Conservation (phyloP, 768 basidiomycete species). For the Plicaturopsis crispa region DNA sequence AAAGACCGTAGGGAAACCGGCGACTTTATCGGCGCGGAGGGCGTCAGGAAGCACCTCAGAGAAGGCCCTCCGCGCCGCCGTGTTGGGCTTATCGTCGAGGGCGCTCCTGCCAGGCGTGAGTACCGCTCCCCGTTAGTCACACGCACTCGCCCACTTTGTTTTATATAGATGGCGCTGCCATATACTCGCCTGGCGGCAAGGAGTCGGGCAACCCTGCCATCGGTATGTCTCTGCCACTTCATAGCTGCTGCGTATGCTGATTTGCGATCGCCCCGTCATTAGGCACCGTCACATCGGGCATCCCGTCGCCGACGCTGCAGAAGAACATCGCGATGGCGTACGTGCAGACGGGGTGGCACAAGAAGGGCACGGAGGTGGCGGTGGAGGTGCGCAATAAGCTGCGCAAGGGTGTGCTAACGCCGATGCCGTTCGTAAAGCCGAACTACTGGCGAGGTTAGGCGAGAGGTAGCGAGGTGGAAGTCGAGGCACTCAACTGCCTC, state of each 20-base stretch:
- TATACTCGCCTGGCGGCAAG: conserved; percentile 46
- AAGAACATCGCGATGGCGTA: conserved; percentile 98
- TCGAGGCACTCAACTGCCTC: no score
- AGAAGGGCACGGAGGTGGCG: conserved; percentile 79
- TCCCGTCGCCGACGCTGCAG: conserved; percentile 84
- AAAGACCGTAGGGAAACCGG: conserved; percentile 72
- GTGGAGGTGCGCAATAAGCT: conserved; percentile 82
- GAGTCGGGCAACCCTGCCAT: no score
- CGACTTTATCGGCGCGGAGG: conserved; percentile 73
- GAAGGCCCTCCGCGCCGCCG: conserved; percentile 71
- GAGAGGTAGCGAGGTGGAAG: no score
- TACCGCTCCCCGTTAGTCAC: conserved; percentile 9
- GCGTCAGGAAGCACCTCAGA: conserved; percentile 68
- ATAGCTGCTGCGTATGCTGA: no score
- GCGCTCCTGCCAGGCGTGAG: conserved; percentile 80
- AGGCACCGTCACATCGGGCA: conserved; percentile 87
- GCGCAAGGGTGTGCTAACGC: conserved; percentile 63
- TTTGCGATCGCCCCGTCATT: conserved; percentile 1
- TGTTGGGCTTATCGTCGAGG: conserved; percentile 79
- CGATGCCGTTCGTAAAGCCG: conserved; percentile 85
- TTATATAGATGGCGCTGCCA: conserved; percentile 65
- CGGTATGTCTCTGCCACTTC: no score
- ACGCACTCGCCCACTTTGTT: not conserved
- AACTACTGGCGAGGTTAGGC: conserved; percentile 68
- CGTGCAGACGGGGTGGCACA: conserved; percentile 72